Conservation (phyloP, 352 stramenopile genomes). For the Aphanomyces cochlioides region DNA sequence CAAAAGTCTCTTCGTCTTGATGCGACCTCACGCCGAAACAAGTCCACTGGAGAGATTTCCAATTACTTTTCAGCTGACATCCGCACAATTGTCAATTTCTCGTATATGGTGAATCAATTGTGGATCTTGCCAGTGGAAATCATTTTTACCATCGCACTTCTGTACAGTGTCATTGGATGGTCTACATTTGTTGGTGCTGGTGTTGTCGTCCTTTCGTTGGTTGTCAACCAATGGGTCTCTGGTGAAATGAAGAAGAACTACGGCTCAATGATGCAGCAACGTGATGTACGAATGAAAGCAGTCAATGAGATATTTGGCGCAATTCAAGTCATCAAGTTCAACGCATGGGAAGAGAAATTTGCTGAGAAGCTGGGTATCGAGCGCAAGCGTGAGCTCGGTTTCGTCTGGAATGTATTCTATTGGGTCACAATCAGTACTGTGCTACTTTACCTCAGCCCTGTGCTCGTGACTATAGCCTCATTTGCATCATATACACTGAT, state of each 20-base stretch:
- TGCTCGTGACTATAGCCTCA: slow-evolving; percentile 25
- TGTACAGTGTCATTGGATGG: slow-evolving; percentile 51
- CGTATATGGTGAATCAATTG: slow-evolving; percentile 37
- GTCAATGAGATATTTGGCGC: slow-evolving; percentile 60
- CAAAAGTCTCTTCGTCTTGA: slow-evolving; percentile 22
- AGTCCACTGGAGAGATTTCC: slow-evolving; percentile 14
- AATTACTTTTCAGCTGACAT: slow-evolving; percentile 23
- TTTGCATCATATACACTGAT: slow-evolving; percentile 19
- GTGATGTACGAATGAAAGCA: slow-evolving; percentile 55
- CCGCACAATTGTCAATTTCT: neutral
- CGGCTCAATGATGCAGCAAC: slow-evolving; percentile 37
- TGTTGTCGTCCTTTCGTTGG: slow-evolving; percentile 41
- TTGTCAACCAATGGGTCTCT: slow-evolving; percentile 45
- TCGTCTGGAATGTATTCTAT: slow-evolving; percentile 48
- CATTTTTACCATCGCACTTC: slow-evolving; percentile 44
- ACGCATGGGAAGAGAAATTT: slow-evolving; percentile 92
- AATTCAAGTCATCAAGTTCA: slow-evolving; percentile 94
- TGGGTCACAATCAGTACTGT: slow-evolving; percentile 45
- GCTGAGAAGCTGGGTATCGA: slow-evolving; percentile 50
- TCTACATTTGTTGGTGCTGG: slow-evolving; percentile 43
- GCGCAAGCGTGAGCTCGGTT: slow-evolving; percentile 42
- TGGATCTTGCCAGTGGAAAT: slow-evolving; percentile 64
- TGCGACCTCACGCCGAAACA: neutral
- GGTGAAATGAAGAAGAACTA: slow-evolving; percentile 38
- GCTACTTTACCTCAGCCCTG: slow-evolving; percentile 43